Evolutionary conservation across 495 filamentous ascomycete species (phyloP), one percentile per base, ranked within the genome.

Genomic region (Penicillium daleae): DNA sequence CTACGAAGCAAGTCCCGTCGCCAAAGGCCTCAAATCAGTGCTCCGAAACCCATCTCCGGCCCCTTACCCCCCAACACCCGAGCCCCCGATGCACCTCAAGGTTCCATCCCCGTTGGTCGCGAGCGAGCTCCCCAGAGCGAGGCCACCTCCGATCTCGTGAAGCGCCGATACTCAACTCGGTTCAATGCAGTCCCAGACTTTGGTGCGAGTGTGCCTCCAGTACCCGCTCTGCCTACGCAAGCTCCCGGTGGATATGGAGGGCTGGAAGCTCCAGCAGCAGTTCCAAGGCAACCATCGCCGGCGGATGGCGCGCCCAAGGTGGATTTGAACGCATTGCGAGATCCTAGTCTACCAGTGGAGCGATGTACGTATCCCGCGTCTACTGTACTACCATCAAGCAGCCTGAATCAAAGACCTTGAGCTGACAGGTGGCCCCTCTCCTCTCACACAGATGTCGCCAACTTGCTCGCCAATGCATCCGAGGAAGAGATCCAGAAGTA

Each of bases 401-500:
- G 13, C 51, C 42, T 48, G 15, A 39, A 54, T 15, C 54, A 52
- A 33, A 60, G n/a, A 26, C 46, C 52, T 10, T 26, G 56, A 35
- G 31, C 40, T 59, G 31, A 21, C 29, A 29, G 19, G 54, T 56
- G 51, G 24, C 35, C 54, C 35, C 54, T n/a, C 29, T 52, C 53
- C n/a, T 31, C 53, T 31, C 21, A 31, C 49, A n/a, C 59, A 86
- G 92, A 97, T 73, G 90, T 97, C 42, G 82, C 91, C 55, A 82
- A 82, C 48, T 80, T 96, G 17, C 86, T 99, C 19, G 87, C 92
- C 65, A 92, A 97, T 70, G 93, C 95, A 21, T 92, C 92, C n/a
- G 96, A 97, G 72, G 86, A 92, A 66, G 93, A 97, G 63, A 96
- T 99, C 56, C 86, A 86, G 40, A 87, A 92, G 40, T 99, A 89